Percentiles rank a stretch among this genome's conserved stretches.
Conservation (phyloP, 2,329 filamentous ascomycete species). For the Waltergamsia citrina region DNA sequence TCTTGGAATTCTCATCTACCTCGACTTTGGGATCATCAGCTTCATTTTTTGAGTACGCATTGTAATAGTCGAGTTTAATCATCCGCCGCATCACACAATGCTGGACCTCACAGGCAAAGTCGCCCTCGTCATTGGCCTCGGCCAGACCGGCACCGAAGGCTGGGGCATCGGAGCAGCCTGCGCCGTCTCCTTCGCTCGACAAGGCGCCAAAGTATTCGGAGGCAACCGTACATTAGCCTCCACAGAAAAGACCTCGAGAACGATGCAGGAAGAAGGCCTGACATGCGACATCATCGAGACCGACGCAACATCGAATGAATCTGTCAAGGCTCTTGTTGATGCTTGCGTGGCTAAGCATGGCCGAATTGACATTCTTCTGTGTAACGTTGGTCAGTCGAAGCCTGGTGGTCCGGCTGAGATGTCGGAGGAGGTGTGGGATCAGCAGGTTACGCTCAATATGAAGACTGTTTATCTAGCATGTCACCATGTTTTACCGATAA, state of each 20-base stretch:
- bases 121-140: constrained; percentile 34
- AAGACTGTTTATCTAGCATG: constrained; percentile 45
- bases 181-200: constrained; percentile 33
- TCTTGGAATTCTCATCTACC: too few relatives aligned
- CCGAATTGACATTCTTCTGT: constrained; percentile 49
- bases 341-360: constrained; percentile 41
- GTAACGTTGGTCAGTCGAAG: constrained; percentile 50
- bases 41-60: too few relatives aligned
- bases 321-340: constrained; percentile 42
- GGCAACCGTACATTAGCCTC: constrained; percentile 34
- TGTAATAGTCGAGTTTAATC: too few relatives aligned
- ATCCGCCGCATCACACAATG: too few relatives aligned
- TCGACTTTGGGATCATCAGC: too few relatives aligned
- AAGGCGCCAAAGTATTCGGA: constrained; percentile 40
- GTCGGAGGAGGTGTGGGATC: constrained; percentile 38
- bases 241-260: constrained; percentile 25
- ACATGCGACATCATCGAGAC: constrained; percentile 29
- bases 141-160: constrained; percentile 29
- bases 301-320: constrained; percentile 40
- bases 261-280: constrained; percentile 22
- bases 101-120: constrained; percentile 31
- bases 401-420: constrained; percentile 38
- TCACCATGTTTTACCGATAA: constrained; percentile 42
- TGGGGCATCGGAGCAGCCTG: constrained; percentile 43
- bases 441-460: constrained; percentile 43